Base-by-base conservation (phyloP, 441 rosid species). In the Pelargonium hybrid region DNA sequence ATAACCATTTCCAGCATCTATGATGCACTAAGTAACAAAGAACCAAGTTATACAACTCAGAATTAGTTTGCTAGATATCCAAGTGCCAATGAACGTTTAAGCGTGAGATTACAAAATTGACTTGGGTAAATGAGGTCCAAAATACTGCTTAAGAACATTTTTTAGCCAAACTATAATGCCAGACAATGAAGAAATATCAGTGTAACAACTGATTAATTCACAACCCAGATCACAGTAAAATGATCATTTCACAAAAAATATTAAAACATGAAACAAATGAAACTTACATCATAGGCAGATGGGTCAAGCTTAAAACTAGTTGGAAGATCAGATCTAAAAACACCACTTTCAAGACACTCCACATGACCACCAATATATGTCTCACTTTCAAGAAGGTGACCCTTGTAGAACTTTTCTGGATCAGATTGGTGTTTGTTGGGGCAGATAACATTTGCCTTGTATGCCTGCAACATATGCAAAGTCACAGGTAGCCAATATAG, bases 311-410 rank as follows among this genome's bases (percentile, higher is more conserved):
- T 94, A 82, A 94, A 94, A 77, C 84, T 83, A 77, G 98, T 90
- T 34, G 96, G 97, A 76, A 94, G 84, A 82, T 94, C 99, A 56
- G 99, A 92, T 83, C 98, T 89, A 79, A 94, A 94, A 80, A 94
- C 99, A n/a, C 99, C 99, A 84, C 97, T 94, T 83, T 94, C 98
- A 72, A 94, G 98, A 83, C 99, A 94, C 78, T 94, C 99, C 70
- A 94, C 99, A 69, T 92, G 98, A 54, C 99, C 99, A 73, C 99
- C 99, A 57, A 92, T 92, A 74, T 94, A 94, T 29, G 99, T 94
- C 85, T 94, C 99, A 70, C 97, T 92, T 82, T 94, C 98, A 78
- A 94, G 98, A 78, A 92, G 97, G 69, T 84, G 98, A 78, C 71
- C 79, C 76, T 83, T 84, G 70, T 90, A 71, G 84, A 94, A 94